Percentiles rank a stretch among this genome's conserved stretches.
Evolutionary conservation across 495 filamentous ascomycete species (phyloP).

Genomic region (Penicillium odoratum): DNA sequence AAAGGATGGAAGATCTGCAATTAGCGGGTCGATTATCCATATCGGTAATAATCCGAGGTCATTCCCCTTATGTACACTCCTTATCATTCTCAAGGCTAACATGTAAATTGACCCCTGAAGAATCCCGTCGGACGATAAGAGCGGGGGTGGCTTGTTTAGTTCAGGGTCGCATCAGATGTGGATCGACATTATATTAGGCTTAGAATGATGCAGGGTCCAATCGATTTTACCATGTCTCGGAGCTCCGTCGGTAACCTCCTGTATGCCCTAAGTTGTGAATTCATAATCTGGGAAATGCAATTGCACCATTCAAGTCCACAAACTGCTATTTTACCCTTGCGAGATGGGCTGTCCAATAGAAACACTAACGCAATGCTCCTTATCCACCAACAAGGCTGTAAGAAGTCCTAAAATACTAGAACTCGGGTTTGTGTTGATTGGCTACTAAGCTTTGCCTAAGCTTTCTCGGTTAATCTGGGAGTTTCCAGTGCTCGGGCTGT

Average conservation of each 20-base stretch:
- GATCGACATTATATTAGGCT: not conserved
- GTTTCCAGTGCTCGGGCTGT: not conserved
- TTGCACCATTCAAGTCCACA: not conserved
- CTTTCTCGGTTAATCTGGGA: not conserved
- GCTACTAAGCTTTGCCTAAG: not conserved
- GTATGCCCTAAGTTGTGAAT: not conserved
- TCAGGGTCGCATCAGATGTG: slow-evolving; percentile 7
- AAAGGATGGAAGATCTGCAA: not conserved
- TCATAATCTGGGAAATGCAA: not conserved
- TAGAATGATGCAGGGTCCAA: slow-evolving; percentile 1
- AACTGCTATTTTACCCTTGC: too few species aligned
- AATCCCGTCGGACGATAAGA: slow-evolving; percentile 1
- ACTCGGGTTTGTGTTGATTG: not conserved
- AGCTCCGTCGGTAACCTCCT: not conserved
- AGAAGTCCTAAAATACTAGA: not conserved
- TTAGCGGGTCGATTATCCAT: not conserved
- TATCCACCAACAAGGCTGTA: not conserved
- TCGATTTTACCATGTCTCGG: not conserved
- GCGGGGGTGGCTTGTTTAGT: slow-evolving; percentile 6
- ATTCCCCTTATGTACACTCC: not conserved
- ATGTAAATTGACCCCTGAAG: not conserved
- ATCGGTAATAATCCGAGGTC: not conserved
- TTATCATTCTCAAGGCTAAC: not conserved
- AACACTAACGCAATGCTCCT: not conserved
- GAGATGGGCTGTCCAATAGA: not conserved